phyloP scores from a whole-genome alignment of 352 stramenopile species.

The Peronosclerospora sorghi region DNA sequence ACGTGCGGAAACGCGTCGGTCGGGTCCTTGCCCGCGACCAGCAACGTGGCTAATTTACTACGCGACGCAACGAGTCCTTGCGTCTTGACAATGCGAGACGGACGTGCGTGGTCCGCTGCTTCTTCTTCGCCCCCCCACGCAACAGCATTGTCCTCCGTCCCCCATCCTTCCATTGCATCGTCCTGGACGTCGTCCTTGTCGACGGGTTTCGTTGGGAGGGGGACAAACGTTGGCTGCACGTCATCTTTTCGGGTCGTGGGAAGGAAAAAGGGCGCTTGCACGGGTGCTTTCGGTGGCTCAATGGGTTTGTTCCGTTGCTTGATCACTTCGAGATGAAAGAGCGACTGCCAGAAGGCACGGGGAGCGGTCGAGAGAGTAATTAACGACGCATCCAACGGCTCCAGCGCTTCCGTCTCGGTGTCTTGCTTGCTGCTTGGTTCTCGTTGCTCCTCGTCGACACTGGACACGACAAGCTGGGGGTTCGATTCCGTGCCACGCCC shows the following conservation, averaged over 20 bases:
- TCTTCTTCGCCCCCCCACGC: constrained; percentile 48
- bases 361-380: constrained; percentile 73
- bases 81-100: constrained; percentile 62
- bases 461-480: constrained; percentile 26
- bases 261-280: constrained; percentile 93
- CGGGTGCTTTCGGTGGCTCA: constrained; percentile 89
- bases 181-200: no score
- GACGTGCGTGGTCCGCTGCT: no score
- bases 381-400: constrained; percentile 45
- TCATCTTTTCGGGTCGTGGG: constrained; percentile 81
- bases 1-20: constrained; percentile 31
- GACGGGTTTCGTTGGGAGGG: no score
- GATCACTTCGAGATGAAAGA: constrained; percentile 90
- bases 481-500: constrained; percentile 47
- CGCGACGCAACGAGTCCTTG: constrained; percentile 57
- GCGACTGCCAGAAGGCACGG: constrained; percentile 81
- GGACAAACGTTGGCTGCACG: constrained; percentile 67
- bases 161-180: constrained; percentile 73
- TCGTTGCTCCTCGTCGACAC: constrained; percentile 27
- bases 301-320: constrained; percentile 94
- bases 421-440: constrained; percentile 34
- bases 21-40: constrained; percentile 14
- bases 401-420: constrained; percentile 33
- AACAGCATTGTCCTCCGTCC: constrained; percentile 44
- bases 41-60: constrained; percentile 54